These are phyloP conservation scores for Cladophialophora psammophila DNA, from an alignment of 2,329 filamentous ascomycete genomes.

Conservation along the genomic window DNA sequence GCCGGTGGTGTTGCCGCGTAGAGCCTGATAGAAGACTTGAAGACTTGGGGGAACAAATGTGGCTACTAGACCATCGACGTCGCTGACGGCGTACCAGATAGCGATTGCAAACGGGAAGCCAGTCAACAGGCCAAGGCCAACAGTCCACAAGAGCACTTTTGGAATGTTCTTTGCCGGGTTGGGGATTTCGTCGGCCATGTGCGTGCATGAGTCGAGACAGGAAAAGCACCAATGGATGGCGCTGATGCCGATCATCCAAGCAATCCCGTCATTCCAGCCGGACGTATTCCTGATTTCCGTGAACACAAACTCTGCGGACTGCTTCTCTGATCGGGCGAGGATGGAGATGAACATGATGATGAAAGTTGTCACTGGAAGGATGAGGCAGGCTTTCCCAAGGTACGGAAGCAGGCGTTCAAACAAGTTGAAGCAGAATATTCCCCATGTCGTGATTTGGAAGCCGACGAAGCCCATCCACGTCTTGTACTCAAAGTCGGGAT, in stretches of 20 bases:
- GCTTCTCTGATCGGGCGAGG: conserved; percentile 36
- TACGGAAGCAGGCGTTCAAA: conserved; percentile 27
- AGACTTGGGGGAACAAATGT: conserved; percentile 16
- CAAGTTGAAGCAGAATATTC: conserved; percentile 23
- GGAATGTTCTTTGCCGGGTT: conserved; percentile 31
- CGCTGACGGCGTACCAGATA: conserved; percentile 31
- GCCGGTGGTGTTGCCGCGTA: conserved; percentile 8
- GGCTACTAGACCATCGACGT: conserved; percentile 14
- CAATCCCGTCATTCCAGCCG: conserved; percentile 42
- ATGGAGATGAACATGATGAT: conserved; percentile 43
- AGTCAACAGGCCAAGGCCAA: conserved; percentile 12
- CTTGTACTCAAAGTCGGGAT: conserved; percentile 25
- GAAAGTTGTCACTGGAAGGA: conserved; percentile 33
- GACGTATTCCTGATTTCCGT: conserved; percentile 35
- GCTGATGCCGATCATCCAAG: conserved; percentile 33
- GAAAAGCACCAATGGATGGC: conserved; percentile 23
- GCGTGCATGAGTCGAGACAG: conserved; percentile 31
- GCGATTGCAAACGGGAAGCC: conserved; percentile 29
- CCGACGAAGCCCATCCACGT: conserved; percentile 41
- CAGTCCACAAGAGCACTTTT: conserved; percentile 19
- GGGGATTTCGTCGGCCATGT: conserved; percentile 34
- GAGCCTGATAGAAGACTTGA: conserved; percentile 18
- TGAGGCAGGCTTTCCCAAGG: conserved; percentile 27
- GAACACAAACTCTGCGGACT: conserved; percentile 33
- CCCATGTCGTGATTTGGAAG: conserved; percentile 29